Percentiles rank a stretch among this genome's conserved stretches.
These are phyloP conservation scores for Scenedesmus sp. DNA, from an alignment of 163 green algal species.

Conservation along the genomic window DNA sequence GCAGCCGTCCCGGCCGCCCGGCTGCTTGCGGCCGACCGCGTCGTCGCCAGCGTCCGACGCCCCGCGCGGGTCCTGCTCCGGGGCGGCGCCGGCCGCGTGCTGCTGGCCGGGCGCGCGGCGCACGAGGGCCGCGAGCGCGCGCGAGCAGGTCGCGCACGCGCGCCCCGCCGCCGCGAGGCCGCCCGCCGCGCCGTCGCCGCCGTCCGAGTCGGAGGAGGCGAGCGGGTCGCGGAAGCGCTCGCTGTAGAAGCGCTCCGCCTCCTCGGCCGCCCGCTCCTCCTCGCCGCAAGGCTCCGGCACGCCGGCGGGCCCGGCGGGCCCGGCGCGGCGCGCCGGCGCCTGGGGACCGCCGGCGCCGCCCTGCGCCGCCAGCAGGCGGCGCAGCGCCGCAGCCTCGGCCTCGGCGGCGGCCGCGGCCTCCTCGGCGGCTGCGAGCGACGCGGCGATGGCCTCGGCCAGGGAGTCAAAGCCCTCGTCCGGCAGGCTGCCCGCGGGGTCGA, in stretches of 20 bases:
- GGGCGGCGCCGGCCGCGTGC: not conserved
- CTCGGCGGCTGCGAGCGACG: not conserved
- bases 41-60: not conserved
- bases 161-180: not conserved
- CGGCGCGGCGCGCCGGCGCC: too few relatives aligned
- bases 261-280: not conserved
- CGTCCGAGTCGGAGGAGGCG: not conserved
- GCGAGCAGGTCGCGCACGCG: not conserved
- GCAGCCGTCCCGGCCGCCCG: not conserved
- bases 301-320: too few relatives aligned
- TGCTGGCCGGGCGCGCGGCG: constrained; percentile 6
- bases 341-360: too few relatives aligned
- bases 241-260: not conserved
- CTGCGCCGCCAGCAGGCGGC: too few relatives aligned
- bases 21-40: not conserved
- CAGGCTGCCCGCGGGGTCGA: not conserved
- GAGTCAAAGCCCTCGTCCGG: not conserved
- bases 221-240: not conserved
- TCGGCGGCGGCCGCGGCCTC: too few relatives aligned
- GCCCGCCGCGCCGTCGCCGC: too few relatives aligned
- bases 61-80: not conserved
- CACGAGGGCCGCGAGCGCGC: not conserved
- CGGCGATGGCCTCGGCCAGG: not conserved
- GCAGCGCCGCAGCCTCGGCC: too few relatives aligned
- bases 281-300: not conserved